Conservation (phyloP, 148 eudicot genomes). For the Cornus kousa region DNA sequence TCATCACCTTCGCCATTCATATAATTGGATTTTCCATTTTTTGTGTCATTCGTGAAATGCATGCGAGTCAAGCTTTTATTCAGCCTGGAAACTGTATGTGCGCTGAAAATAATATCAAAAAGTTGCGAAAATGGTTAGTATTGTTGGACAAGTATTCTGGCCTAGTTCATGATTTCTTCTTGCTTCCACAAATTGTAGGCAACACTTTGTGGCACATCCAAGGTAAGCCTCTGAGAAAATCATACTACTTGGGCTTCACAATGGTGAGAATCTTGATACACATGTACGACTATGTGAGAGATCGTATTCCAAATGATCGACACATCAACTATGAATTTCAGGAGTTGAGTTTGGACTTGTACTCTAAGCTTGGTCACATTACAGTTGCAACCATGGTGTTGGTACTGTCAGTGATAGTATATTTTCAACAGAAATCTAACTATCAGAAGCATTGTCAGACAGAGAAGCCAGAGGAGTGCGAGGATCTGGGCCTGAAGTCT, state of each 20-base stretch:
- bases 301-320: background rate
- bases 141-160: background rate
- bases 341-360: background rate
- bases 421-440: background rate
- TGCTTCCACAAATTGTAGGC: constrained; percentile 6
- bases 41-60: background rate
- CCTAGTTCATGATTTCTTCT: constrained; percentile 1
- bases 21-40: background rate
- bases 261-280: background rate
- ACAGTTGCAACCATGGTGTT: background rate
- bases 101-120: background rate
- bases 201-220: background rate
- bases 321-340: background rate
- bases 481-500: background rate
- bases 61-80: background rate
- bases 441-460: background rate
- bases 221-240: constrained; percentile 8
- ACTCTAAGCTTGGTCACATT: background rate
- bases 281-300: background rate
- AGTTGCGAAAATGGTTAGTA: background rate
- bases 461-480: background rate
- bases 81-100: background rate
- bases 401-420: background rate
- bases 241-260: constrained; percentile 12
- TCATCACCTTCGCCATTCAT: background rate